Evolutionary conservation across 2,329 filamentous ascomycete species (phyloP).

Genomic region (Fusarium transvaalense): DNA sequence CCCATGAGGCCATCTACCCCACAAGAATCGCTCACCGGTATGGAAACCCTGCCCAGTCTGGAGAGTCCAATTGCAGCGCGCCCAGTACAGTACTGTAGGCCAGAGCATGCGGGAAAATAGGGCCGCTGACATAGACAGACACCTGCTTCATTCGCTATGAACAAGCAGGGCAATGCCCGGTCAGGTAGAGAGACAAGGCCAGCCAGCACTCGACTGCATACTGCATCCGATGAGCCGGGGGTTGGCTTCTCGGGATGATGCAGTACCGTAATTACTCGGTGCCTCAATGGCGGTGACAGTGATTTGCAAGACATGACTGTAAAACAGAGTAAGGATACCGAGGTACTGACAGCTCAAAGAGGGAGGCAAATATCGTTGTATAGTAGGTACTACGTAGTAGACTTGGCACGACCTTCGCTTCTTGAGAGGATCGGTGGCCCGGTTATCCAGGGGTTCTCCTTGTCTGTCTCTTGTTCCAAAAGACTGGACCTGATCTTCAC

Average conservation of each 20-base stretch:
- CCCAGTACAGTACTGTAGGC: too few relatives aligned
- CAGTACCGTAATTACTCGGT: background rate
- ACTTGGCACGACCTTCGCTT: background rate
- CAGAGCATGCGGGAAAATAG: slow-evolving; percentile 27
- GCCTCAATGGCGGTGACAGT: slow-evolving; percentile 11
- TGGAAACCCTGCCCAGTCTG: slow-evolving; percentile 33
- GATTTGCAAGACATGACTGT: slow-evolving; percentile 11
- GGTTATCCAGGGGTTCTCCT: slow-evolving; percentile 27
- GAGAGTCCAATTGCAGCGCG: slow-evolving; percentile 33
- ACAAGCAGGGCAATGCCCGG: background rate
- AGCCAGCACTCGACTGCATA: background rate
- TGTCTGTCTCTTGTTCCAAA: background rate
- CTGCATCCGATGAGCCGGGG: slow-evolving; percentile 27
- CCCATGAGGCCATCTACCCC: slow-evolving; percentile 40
- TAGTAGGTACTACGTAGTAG: too few relatives aligned
- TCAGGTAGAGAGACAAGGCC: too few relatives aligned
- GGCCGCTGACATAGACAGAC: slow-evolving; percentile 18
- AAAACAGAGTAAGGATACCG: background rate
- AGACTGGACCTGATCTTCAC: slow-evolving; percentile 8
- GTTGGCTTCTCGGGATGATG: slow-evolving; percentile 1
- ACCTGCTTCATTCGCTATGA: slow-evolving; percentile 34
- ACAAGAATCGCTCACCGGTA: slow-evolving; percentile 40
- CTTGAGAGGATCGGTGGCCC: slow-evolving; percentile 3
- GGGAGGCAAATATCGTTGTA: slow-evolving; percentile 11
- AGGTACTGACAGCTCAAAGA: background rate